These are phyloP conservation scores for Papiliotrema fonsecae DNA, from an alignment of 1,284 basidiomycete genomes.

Conservation along the genomic window DNA sequence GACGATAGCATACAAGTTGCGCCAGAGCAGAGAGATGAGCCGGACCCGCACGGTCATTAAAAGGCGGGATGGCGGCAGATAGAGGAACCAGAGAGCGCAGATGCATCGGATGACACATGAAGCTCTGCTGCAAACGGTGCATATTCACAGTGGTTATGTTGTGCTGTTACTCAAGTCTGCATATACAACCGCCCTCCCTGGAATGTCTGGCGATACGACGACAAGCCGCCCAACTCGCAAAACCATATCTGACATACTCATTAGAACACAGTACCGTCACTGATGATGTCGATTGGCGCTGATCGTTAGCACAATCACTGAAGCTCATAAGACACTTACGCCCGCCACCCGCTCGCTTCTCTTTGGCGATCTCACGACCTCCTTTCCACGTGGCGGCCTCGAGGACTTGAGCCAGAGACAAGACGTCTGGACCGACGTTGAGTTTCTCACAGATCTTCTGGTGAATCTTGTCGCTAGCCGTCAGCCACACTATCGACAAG, in stretches of 20 bases:
- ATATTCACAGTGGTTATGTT: no score
- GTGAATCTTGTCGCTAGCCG: constrained; percentile 69
- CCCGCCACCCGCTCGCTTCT: constrained; percentile 66
- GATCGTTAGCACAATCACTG: background rate
- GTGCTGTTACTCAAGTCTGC: no score
- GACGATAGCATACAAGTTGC: constrained; percentile 62
- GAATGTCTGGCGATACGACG: no score
- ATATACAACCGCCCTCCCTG: no score
- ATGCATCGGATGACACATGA: background rate
- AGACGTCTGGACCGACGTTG: constrained; percentile 47
- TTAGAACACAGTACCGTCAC: constrained; percentile 29
- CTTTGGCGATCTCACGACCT: constrained; percentile 80
- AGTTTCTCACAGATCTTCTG: constrained; percentile 62
- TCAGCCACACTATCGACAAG: background rate
- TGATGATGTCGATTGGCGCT: constrained; percentile 31
- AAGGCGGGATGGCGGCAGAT: no score
- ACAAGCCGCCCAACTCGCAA: no score
- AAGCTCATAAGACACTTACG: constrained; percentile 38
- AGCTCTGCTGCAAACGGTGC: no score
- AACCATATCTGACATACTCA: background rate
- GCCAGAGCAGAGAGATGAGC: constrained; percentile 67
- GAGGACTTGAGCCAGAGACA: constrained; percentile 76
- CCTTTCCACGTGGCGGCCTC: constrained; percentile 96
- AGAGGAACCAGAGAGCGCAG: background rate
- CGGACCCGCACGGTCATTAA: constrained; percentile 59